These are phyloP conservation scores for Cercospora zeina DNA, from an alignment of 2,329 filamentous ascomycete genomes.

Conservation along the genomic window DNA sequence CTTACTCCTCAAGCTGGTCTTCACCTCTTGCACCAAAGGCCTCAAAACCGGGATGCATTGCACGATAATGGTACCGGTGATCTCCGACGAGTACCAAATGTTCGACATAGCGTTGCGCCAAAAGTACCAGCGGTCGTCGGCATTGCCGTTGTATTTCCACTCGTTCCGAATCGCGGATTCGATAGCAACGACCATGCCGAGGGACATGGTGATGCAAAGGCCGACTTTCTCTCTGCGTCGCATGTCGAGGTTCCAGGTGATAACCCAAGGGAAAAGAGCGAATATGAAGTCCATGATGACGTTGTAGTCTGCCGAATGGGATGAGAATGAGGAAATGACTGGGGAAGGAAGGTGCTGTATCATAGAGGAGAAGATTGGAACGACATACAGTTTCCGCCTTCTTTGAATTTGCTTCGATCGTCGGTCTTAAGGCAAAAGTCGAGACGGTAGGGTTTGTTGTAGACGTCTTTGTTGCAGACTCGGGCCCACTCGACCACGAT, in stretches of 20 bases:
- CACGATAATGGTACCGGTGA: constrained; percentile 57
- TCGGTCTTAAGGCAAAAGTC: constrained; percentile 48
- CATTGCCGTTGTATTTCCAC: constrained; percentile 54
- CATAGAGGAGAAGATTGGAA: constrained; percentile 3
- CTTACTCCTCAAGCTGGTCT: constrained; percentile 44
- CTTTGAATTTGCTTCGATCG: constrained; percentile 51
- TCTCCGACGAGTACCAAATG: constrained; percentile 55
- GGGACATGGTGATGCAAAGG: constrained; percentile 54
- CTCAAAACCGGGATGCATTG: constrained; percentile 57
- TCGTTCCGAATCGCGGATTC: constrained; percentile 51
- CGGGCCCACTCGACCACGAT: constrained; percentile 54
- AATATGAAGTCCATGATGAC: constrained; percentile 57
- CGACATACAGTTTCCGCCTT: constrained; percentile 53
- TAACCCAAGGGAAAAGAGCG: constrained; percentile 53
- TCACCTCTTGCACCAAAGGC: constrained; percentile 49
- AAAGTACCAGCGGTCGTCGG: constrained; percentile 51
- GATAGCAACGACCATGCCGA: constrained; percentile 54
- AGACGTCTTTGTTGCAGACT: constrained; percentile 47
- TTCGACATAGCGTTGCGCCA: constrained; percentile 52
- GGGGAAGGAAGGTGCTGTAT: neutral
- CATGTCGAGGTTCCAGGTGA: constrained; percentile 54
- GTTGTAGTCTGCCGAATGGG: constrained; percentile 49
- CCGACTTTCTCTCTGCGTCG: constrained; percentile 52
- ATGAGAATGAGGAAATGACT: constrained; percentile 16
- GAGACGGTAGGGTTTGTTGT: constrained; percentile 53